Base-by-base conservation (phyloP, 352 stramenopile species). In the Achlya hypogyna region DNA sequence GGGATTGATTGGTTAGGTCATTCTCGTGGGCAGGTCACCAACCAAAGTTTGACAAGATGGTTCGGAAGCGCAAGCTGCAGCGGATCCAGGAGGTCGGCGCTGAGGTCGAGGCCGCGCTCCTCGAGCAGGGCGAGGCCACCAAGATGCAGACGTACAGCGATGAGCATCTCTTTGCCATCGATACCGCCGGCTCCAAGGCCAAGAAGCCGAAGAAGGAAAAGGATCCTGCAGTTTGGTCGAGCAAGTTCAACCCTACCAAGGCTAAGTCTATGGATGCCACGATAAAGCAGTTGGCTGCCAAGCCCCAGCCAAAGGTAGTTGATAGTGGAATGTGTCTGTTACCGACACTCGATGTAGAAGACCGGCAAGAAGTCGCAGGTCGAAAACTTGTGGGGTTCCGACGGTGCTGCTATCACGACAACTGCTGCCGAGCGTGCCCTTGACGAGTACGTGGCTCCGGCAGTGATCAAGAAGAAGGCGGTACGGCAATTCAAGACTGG, bases 161-260 rank as follows among this genome's bases (percentile, higher is more conserved):
- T 38, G 72, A 83, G n/a, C 72, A 91, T 72, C 77, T 94, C 23
- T 94, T 91, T 74, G 79, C 89, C 65, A 75, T 93, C 53, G 86
- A 94, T 76, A 88, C 72, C 65, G 76, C 78, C 43, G 86, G 86
- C 27, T 56, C 74, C 0, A 92, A 89, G 64, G 68, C 70, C 60
- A 86, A 84, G 72, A 86, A 86, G 56, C 73, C 71, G 31, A 84
- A 91, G 51, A 18, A 65, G 20, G 49, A 84, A 49, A 71, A 69
- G 12, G 51, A 65, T 34, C 31, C 60, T 31, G 16, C 34, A 40
- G 62, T n/a, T 32, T 23, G 56, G 73, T 62, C 51, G 52, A 8
- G 32, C 31, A 32, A 42, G 16, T 12, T 45, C 60, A 47, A 71
- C 65, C 35, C 65, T 64, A 32, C 72, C 14, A 53, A 35, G 28